Conservation (phyloP, 371 early-diverging fungal species). For the Saksenaea oblongispora region DNA sequence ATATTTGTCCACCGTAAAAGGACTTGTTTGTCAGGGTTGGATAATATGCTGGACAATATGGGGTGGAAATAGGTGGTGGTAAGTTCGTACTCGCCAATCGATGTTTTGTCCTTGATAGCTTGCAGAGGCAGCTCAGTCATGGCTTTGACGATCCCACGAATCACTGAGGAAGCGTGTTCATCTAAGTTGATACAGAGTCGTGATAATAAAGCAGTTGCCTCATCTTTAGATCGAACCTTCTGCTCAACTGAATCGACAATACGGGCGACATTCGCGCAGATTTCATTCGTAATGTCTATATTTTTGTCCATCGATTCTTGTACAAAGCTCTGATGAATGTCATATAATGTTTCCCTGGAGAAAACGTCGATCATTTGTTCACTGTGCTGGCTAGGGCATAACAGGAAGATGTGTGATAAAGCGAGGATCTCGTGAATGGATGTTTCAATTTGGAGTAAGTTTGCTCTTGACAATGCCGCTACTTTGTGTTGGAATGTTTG, state of each 20-base stretch:
- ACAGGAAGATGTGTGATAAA: constrained; percentile 16
- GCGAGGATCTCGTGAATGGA: constrained; percentile 16
- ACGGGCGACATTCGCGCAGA: constrained; percentile 12
- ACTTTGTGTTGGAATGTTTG: constrained; percentile 18
- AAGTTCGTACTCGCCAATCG: too few species aligned
- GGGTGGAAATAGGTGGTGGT: too few species aligned
- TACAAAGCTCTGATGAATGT: constrained; percentile 14
- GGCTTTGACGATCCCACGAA: constrained; percentile 13
- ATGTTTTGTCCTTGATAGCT: constrained; percentile 13
- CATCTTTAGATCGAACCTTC: constrained; percentile 12
- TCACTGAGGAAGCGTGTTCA: constrained; percentile 18
- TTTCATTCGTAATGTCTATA: constrained; percentile 14
- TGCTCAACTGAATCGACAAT: constrained; percentile 11
- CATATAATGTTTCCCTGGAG: constrained; percentile 10
- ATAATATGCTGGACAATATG: too few species aligned
- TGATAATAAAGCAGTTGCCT: constrained; percentile 14
- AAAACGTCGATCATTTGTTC: constrained; percentile 13
- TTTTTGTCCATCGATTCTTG: constrained; percentile 15
- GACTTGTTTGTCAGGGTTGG: too few species aligned
- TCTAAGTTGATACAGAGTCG: constrained; percentile 11
- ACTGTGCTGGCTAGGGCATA: constrained; percentile 19
- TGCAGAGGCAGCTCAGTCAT: constrained; percentile 14
- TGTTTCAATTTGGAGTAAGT: constrained; percentile 19
- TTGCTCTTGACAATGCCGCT: constrained; percentile 7
- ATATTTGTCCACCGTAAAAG: too few species aligned